Evolutionary conservation across 257 asterid genomes (phyloP).

Genomic region (Fraxinus cuspidata): DNA sequence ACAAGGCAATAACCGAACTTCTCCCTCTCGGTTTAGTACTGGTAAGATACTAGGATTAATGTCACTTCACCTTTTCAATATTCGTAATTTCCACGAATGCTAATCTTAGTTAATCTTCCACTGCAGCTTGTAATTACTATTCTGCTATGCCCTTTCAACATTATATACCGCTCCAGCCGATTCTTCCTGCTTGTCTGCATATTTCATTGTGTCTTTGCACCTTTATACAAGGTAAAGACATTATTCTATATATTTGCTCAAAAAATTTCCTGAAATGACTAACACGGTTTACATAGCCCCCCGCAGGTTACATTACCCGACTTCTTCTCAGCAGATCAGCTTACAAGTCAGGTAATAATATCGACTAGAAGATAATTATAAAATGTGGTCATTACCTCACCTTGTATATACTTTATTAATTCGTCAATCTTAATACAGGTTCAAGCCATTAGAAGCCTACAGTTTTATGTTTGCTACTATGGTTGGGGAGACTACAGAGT

Average conservation of each 20-base stretch:
- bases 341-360: background rate
- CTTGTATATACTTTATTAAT: background rate
- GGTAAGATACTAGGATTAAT: slow-evolving; percentile 23
- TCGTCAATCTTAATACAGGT: slow-evolving; percentile 33
- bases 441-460: slow-evolving; percentile 62
- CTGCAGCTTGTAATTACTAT: slow-evolving; percentile 47
- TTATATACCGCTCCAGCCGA: slow-evolving; percentile 57
- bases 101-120: slow-evolving; percentile 10
- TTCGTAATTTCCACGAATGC: background rate
- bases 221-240: slow-evolving; percentile 52
- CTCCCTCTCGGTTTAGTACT: slow-evolving; percentile 52
- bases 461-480: slow-evolving; percentile 57
- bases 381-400: background rate
- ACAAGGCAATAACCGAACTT: slow-evolving; percentile 48
- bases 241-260: background rate
- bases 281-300: background rate
- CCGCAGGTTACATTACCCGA: slow-evolving; percentile 46
- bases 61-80: background rate
- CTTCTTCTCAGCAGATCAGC: slow-evolving; percentile 24
- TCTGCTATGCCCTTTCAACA: slow-evolving; percentile 57
- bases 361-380: no score
- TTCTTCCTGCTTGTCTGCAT: slow-evolving; percentile 44
- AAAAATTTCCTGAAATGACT: background rate
- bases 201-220: slow-evolving; percentile 47
- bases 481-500: slow-evolving; percentile 61